Evolutionary conservation across 345 rosid genomes (phyloP), one percentile per base, ranked within the genome.

Genomic region (Bretschneidera sinensis): DNA sequence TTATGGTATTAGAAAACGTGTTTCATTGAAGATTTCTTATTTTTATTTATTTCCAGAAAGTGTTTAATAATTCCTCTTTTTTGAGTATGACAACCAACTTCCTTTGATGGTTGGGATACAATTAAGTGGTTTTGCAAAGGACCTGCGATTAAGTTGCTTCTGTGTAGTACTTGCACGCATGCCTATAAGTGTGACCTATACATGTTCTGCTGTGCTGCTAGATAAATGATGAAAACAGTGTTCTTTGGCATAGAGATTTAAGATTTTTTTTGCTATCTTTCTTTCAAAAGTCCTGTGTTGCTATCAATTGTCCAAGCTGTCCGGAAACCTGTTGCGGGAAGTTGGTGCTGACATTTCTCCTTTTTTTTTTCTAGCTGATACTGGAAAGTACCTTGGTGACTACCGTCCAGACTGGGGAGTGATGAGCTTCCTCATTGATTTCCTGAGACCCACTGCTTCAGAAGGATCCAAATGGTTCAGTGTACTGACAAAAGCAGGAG

Each of bases 401-500:
- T 76, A 81, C 62, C 79, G 57, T 59, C 96, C 96, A 17, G 81
- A 84, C 39, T 89, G 97, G 97, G 98, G 97, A 51, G 60, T 65
- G 48, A 83, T 89, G 97, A 81, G 80, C 71, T 92, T 92, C 79
- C 80, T 92, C 2, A 70, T 76, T 47, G 88, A 92, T 66, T 87
- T 92, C 78, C 76, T 92, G 60, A 79, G 98, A 68, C 97, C 98
- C 6, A 81, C 76, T n/a, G 34, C 65, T 28, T 68, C 81, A 0
- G 88, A 79, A 76, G 96, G 87, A 54, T 71, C 92, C 16, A 75
- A 95, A 10, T 92, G 97, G 97, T 82, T 60, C 70, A 64, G 76
- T 79, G 65, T 87, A 24, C 83, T 92, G 59, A 89, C 78, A 81
- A 83, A 79, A 80, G 98, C 98, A 15, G 88, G 94, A 55, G 98